A percentile compares a stretch with the other conserved stretches of the same genome.
Evolutionary conservation across 345 rosid species (phyloP).

Genomic region (Eucalyptus shirleyi): DNA sequence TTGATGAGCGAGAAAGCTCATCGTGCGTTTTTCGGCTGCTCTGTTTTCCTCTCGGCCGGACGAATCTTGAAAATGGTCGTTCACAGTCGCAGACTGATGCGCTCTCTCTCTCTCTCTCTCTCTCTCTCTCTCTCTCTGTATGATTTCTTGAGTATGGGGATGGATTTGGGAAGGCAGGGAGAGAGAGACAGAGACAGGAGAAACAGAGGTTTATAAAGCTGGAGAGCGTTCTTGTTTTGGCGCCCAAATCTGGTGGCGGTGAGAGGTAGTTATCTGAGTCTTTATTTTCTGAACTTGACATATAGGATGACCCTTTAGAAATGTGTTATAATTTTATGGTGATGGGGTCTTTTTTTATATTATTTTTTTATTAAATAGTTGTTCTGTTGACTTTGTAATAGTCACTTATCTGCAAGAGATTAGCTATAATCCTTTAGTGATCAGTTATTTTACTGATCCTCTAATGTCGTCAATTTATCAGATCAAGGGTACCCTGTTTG

Average conservation of each 20-base stretch:
- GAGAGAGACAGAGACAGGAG: not conserved
- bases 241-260: not conserved
- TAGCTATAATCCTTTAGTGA: not conserved
- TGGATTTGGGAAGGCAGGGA: not conserved
- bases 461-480: not conserved
- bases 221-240: not conserved
- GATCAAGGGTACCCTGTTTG: not conserved
- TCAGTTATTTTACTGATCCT: not conserved
- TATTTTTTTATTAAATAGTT: not conserved
- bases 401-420: not conserved
- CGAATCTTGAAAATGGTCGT: not conserved
- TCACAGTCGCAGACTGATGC: not conserved
- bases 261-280: not conserved
- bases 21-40: not conserved
- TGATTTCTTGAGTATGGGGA: not conserved
- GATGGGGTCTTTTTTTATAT: not conserved
- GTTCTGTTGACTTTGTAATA: not conserved
- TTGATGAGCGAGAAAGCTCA: not conserved
- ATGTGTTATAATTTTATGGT: not conserved
- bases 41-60: accelerated
- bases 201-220: not conserved
- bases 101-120: not conserved
- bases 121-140: not conserved
- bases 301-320: not conserved
- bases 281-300: not conserved